Percentiles rank a stretch among this genome's conserved stretches.
Conservation (phyloP, 371 early-diverging fungal genomes). For the Zychaea mexicana region DNA sequence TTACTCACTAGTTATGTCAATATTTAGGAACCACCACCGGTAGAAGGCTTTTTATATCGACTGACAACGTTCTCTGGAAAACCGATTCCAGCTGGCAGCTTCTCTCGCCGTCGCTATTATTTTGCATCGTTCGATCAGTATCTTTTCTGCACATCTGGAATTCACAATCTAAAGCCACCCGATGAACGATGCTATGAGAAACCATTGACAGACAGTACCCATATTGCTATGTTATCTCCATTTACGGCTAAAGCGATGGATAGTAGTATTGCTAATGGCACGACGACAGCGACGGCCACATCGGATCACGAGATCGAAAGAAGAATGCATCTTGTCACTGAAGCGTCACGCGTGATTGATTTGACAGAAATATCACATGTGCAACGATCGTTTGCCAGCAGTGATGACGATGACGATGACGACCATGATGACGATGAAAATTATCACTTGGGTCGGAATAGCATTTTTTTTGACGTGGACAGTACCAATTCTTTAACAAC, state of each 20-base stretch:
- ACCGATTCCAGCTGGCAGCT: constrained; percentile 15
- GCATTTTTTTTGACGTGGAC: not conserved
- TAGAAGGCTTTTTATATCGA: constrained; percentile 54
- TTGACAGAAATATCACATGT: constrained; percentile 50
- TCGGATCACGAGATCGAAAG: constrained; percentile 40
- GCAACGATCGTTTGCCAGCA: constrained; percentile 21
- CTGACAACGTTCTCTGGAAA: constrained; percentile 50
- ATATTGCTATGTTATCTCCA: constrained; percentile 17
- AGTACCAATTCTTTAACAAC: not conserved
- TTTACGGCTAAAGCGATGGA: constrained; percentile 3
- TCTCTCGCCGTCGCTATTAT: constrained; percentile 35
- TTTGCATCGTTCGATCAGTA: constrained; percentile 58
- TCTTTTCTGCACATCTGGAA: constrained; percentile 36
- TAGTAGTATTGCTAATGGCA: no score
- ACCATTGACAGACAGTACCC: not conserved
- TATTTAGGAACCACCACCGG: constrained; percentile 52
- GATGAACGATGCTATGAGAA: constrained; percentile 1
- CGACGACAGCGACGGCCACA: no score
- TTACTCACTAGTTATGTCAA: constrained; percentile 4
- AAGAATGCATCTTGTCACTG: constrained; percentile 45
- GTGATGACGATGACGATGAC: not conserved
- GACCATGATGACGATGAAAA: not conserved
- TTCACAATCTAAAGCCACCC: constrained; percentile 24
- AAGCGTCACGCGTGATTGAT: constrained; percentile 56
- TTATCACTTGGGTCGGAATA: not conserved